Conservation (phyloP, 176 grass and related monocot species). For the Tillandsia leiboldiana region DNA sequence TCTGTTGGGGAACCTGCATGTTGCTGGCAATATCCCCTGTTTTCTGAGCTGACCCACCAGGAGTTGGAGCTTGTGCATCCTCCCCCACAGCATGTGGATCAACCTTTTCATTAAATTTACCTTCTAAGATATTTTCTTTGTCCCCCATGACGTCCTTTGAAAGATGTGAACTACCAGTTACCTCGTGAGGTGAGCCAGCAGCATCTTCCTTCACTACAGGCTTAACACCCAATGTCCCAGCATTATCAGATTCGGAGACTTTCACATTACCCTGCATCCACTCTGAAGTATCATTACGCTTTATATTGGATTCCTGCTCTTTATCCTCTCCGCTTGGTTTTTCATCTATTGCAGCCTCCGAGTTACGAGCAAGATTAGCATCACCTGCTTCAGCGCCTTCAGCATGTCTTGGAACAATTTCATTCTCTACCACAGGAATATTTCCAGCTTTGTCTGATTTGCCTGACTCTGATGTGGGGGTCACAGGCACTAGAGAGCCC, state of each 20-base stretch:
- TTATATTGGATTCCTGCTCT: constrained; percentile 23
- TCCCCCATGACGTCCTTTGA: constrained; percentile 4
- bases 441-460: constrained; percentile 18
- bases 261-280: not conserved
- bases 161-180: constrained; percentile 26
- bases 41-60: not conserved
- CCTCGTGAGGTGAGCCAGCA: constrained; percentile 7
- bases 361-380: not conserved
- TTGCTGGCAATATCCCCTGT: constrained; percentile 2
- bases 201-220: constrained; percentile 20
- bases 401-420: constrained; percentile 26
- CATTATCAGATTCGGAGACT: constrained; percentile 14
- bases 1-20: constrained; percentile 6
- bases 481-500: constrained; percentile 11
- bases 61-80: not conserved
- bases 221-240: constrained; percentile 14
- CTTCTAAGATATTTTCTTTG: constrained; percentile 24
- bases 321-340: constrained; percentile 23
- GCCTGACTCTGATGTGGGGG: constrained; percentile 13
- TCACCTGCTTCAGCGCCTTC: constrained; percentile 16
- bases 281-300: constrained; percentile 22
- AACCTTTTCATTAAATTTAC: constrained; percentile 1
- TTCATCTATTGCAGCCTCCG: constrained; percentile 16
- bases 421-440: not conserved
- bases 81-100: constrained; percentile 3